Percentiles rank a stretch among this genome's conserved stretches.
These are phyloP conservation scores for Scutellaria galericulata DNA, from an alignment of 257 asterid species.

Conservation along the genomic window DNA sequence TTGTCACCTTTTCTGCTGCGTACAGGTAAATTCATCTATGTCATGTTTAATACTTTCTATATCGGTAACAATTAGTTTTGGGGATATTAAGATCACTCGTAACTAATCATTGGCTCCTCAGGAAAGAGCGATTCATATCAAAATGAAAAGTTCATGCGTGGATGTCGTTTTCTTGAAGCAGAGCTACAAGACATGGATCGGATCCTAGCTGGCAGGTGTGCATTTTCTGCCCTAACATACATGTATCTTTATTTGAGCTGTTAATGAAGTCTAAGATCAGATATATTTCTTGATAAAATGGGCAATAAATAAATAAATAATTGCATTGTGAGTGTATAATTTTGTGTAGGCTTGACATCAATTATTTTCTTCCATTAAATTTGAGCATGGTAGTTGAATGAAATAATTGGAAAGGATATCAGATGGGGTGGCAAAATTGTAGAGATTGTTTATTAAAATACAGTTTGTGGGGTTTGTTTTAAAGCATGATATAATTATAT, in stretches of 20 bases:
- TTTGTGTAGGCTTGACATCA: slow-evolving; percentile 36
- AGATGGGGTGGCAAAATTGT: slow-evolving; percentile 39
- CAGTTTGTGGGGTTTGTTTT: slow-evolving; percentile 51
- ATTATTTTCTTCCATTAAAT: slow-evolving; percentile 42
- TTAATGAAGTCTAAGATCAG: background rate
- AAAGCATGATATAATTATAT: slow-evolving; percentile 30
- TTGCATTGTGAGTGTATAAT: slow-evolving; percentile 20
- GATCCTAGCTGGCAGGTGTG: slow-evolving; percentile 76
- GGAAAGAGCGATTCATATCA: slow-evolving; percentile 77
- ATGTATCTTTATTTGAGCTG: background rate
- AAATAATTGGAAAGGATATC: slow-evolving; percentile 37
- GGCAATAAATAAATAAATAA: slow-evolving; percentile 3
- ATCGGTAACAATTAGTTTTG: slow-evolving; percentile 3
- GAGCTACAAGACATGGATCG: slow-evolving; percentile 95
- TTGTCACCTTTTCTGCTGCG: slow-evolving; percentile 84
- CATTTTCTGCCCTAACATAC: background rate
- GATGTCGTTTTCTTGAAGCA: slow-evolving; percentile 95
- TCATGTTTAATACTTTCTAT: background rate
- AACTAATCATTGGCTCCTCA: slow-evolving; percentile 40
- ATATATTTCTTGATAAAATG: background rate
- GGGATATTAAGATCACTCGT: slow-evolving; percentile 27
- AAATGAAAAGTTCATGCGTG: slow-evolving; percentile 91
- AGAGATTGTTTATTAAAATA: slow-evolving; percentile 36
- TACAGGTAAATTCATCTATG: slow-evolving; percentile 52
- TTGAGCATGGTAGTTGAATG: slow-evolving; percentile 49